phyloP scores from a whole-genome alignment of 148 eudicot genomes.

The Camellia sinensis region DNA sequence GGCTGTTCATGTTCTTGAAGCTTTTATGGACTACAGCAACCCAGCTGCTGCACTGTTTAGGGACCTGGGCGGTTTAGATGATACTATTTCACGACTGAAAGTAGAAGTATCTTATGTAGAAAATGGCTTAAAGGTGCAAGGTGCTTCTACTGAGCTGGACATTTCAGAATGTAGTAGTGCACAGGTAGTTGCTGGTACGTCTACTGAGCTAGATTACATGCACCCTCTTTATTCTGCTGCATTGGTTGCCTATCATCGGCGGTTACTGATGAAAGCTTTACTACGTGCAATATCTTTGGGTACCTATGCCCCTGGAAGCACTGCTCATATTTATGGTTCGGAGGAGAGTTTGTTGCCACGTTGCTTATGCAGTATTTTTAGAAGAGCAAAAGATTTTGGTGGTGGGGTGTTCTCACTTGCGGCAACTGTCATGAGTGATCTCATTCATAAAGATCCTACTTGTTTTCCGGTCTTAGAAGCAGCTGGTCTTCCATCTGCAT shows the following conservation, averaged over 20 bases:
- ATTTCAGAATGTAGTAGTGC: constrained; percentile 39
- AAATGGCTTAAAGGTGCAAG: constrained; percentile 48
- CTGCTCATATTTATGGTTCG: constrained; percentile 76
- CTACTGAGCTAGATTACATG: constrained; percentile 55
- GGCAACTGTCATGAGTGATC: constrained; percentile 90
- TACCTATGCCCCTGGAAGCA: constrained; percentile 90
- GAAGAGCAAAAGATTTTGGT: constrained; percentile 92
- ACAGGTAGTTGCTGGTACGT: constrained; percentile 31
- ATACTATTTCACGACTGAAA: constrained; percentile 80
- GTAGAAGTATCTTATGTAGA: constrained; percentile 77
- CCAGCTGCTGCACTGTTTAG: constrained; percentile 98
- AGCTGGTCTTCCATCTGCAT: constrained; percentile 87
- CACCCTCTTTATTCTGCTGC: constrained; percentile 83
- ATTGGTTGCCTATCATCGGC: constrained; percentile 75
- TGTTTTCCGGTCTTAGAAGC: constrained; percentile 79
- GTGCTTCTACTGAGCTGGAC: constrained; percentile 27
- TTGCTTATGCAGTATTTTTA: constrained; percentile 79
- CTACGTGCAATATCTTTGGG: constrained; percentile 93
- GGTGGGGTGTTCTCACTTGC: constrained; percentile 97
- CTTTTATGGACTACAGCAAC: constrained; percentile 98
- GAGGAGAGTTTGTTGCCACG: constrained; percentile 96
- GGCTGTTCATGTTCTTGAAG: constrained; percentile 96
- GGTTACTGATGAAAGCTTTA: constrained; percentile 86
- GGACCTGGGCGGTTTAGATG: constrained; percentile 96
- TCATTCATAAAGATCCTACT: constrained; percentile 97